Evolutionary conservation across 2,329 filamentous ascomycete species (phyloP).

Genomic region (Boeremia exigua): DNA sequence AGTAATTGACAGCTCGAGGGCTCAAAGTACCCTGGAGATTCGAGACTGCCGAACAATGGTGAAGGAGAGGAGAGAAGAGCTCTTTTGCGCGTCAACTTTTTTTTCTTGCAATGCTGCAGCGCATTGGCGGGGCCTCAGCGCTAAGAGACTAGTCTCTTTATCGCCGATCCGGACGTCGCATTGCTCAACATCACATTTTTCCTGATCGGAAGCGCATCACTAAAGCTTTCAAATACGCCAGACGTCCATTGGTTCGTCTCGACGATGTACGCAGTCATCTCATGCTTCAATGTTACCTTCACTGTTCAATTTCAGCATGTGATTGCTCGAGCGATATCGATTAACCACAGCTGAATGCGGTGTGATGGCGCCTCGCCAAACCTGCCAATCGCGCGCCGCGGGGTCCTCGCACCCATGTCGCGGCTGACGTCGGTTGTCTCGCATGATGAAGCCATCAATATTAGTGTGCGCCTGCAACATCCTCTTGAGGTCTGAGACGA

Average conservation of each 20-base stretch:
- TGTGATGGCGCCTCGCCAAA: constrained; percentile 22
- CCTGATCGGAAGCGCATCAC: background rate
- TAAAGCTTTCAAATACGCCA: background rate
- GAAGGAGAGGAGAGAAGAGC: constrained; percentile 26
- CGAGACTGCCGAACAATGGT: constrained; percentile 43
- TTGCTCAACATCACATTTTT: constrained; percentile 10
- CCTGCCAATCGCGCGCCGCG: constrained; percentile 27
- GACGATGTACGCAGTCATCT: background rate
- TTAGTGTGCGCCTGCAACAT: too few relatives aligned
- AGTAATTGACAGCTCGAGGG: constrained; percentile 43
- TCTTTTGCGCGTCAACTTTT: constrained; percentile 12
- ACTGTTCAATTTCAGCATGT: background rate
- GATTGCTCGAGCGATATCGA: constrained; percentile 1
- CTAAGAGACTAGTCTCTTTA: constrained; percentile 2
- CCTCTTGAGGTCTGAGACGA: too few relatives aligned
- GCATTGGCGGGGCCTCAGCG: constrained; percentile 6
- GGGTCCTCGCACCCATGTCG: constrained; percentile 5
- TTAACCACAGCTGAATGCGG: constrained; percentile 9
- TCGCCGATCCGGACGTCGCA: constrained; percentile 7
- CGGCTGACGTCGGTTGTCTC: constrained; percentile 4
- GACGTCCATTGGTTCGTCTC: background rate
- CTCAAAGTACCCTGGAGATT: constrained; percentile 38
- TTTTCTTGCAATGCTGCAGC: constrained; percentile 16
- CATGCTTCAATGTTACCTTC: background rate
- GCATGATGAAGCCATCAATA: too few relatives aligned